A percentile compares a stretch with the other conserved stretches of the same genome.
phyloP scores from a whole-genome alignment of 2,329 filamentous ascomycete species.

The Diaporthe vaccinii region DNA sequence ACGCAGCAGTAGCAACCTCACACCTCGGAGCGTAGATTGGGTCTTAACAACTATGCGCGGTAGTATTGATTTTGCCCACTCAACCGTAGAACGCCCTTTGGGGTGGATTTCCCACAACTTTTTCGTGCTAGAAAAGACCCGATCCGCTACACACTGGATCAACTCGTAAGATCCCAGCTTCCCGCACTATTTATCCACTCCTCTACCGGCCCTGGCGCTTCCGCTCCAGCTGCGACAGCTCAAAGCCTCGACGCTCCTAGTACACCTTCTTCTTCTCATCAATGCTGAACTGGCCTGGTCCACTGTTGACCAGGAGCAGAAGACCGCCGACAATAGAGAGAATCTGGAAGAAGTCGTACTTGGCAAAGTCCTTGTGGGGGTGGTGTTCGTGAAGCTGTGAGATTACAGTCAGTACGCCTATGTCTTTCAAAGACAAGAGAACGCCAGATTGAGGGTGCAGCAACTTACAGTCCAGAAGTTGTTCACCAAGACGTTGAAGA shows the following conservation, averaged over 20 bases:
- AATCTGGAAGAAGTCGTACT: constrained; percentile 99
- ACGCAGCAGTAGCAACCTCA: neutral
- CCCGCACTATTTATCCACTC: constrained; percentile 22
- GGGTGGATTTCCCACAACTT: constrained; percentile 28
- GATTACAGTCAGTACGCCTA: constrained; percentile 46
- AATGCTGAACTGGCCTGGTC: constrained; percentile 96
- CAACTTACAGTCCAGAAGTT: constrained; percentile 98
- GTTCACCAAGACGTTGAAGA: constrained; percentile 98
- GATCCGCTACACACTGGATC: constrained; percentile 24
- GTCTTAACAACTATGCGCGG: constrained; percentile 16
- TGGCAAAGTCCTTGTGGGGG: constrained; percentile 99
- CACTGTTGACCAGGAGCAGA: constrained; percentile 97
- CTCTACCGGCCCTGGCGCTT: neutral
- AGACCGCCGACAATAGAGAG: constrained; percentile 98
- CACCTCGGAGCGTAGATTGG: constrained; percentile 22
- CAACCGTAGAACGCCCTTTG: constrained; percentile 37
- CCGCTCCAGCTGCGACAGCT: neutral
- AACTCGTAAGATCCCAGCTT: constrained; percentile 27
- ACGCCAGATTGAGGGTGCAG: neutral
- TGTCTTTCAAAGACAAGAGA: neutral
- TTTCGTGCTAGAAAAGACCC: constrained; percentile 16
- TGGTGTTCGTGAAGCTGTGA: constrained; percentile 92
- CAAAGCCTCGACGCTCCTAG: constrained; percentile 57
- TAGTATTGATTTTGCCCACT: constrained; percentile 28
- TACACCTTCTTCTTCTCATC: constrained; percentile 99